A percentile compares a stretch with the other conserved stretches of the same genome.
Evolutionary conservation across 2,329 filamentous ascomycete species (phyloP).

Genomic region (Ascochyta clinopodiicola): DNA sequence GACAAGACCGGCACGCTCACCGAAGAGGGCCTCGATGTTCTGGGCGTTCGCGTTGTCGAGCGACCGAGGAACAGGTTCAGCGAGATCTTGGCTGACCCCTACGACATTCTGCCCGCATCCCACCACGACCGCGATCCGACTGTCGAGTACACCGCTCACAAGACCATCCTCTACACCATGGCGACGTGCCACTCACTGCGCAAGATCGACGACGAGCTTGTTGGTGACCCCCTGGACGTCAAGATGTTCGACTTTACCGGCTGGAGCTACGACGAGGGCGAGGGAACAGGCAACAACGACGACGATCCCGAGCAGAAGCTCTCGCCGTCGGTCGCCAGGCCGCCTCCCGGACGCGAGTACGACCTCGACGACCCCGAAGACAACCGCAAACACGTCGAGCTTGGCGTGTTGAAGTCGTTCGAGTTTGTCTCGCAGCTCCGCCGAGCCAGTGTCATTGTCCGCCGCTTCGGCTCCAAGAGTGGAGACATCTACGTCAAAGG

Average conservation of each 20-base stretch:
- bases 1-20: constrained; percentile 99
- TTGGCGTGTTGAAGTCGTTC: constrained; percentile 89
- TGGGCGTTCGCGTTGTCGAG: constrained; percentile 83
- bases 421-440: constrained; percentile 94
- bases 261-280: constrained; percentile 91
- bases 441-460: constrained; percentile 89
- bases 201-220: constrained; percentile 82
- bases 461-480: constrained; percentile 83
- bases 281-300: constrained; percentile 68
- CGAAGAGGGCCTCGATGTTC: constrained; percentile 91
- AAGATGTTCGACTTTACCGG: constrained; percentile 99
- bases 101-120: constrained; percentile 63
- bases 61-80: constrained; percentile 70
- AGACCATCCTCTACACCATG: constrained; percentile 88
- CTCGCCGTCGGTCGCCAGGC: constrained; percentile 86
- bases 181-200: constrained; percentile 94
- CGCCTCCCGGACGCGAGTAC: constrained; percentile 69
- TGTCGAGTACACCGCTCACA: constrained; percentile 66
- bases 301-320: constrained; percentile 82
- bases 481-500: constrained; percentile 94
- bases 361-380: constrained; percentile 60
- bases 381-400: constrained; percentile 70
- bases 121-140: constrained; percentile 65
- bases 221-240: constrained; percentile 92
- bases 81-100: constrained; percentile 73